These are phyloP conservation scores for Neopestalotiopsis sp. DNA, from an alignment of 2,329 filamentous ascomycete species.

Conservation along the genomic window DNA sequence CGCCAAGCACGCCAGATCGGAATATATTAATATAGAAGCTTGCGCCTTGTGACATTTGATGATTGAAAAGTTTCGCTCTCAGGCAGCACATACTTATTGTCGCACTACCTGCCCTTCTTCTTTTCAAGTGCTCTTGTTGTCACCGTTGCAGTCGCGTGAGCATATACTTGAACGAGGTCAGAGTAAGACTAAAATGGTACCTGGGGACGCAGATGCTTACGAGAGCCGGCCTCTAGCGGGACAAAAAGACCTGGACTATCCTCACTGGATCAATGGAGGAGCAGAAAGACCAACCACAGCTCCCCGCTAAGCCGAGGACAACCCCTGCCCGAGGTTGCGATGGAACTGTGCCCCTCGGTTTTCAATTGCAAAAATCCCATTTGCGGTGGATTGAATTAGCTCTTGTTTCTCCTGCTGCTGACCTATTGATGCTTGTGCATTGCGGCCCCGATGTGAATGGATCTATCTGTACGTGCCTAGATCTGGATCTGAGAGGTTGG, in stretches of 20 bases:
- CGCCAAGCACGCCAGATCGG: not conserved
- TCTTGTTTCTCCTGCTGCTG: not conserved
- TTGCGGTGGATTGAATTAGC: conserved; percentile 2
- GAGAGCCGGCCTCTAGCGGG: conserved; percentile 1
- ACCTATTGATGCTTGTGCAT: conserved; percentile 3
- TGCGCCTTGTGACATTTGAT: not conserved
- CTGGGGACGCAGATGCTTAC: not conserved
- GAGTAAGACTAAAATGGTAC: not conserved
- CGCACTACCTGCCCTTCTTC: too few species aligned
- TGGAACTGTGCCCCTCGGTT: conserved; percentile 9
- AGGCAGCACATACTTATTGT: not conserved
- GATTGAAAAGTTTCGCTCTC: not conserved
- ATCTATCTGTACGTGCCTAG: not conserved
- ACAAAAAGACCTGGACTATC: not conserved
- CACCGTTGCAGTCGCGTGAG: not conserved
- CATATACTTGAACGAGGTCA: not conserved
- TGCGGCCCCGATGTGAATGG: not conserved
- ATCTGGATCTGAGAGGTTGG: not conserved
- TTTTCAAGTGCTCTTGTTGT: not conserved
- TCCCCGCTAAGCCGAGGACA: conserved; percentile 13
- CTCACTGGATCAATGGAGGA: not conserved
- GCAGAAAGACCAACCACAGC: not conserved
- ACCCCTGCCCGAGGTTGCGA: conserved; percentile 1
- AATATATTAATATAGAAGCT: conserved; percentile 1
- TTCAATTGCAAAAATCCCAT: conserved; percentile 15